These are phyloP conservation scores for Vishniacozyma victoriae DNA, from an alignment of 768 basidiomycete genomes.

Conservation along the genomic window DNA sequence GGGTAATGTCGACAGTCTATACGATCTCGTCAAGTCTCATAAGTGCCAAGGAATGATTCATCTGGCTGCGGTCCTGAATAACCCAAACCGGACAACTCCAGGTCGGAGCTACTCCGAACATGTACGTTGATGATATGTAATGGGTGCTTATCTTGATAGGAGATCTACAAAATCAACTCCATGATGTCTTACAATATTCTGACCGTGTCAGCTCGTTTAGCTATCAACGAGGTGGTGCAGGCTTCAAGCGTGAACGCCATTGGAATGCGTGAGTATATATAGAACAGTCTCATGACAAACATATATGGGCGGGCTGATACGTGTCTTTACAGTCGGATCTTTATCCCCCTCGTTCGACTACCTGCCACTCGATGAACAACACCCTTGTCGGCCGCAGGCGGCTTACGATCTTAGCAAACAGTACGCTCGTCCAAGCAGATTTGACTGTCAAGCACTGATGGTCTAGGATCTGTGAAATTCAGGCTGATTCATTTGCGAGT, in stretches of 20 bases:
- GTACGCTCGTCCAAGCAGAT: constrained; percentile 46
- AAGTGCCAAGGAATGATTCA: too few relatives aligned
- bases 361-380: constrained; percentile 38
- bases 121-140: not conserved
- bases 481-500: constrained; percentile 62
- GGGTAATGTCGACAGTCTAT: too few relatives aligned
- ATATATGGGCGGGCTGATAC: too few relatives aligned
- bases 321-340: too few relatives aligned
- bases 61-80: too few relatives aligned
- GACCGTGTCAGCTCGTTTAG: constrained; percentile 26
- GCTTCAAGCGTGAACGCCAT: constrained; percentile 40
- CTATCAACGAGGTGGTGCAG: constrained; percentile 31
- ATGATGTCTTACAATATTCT: constrained; percentile 36
- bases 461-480: constrained; percentile 60
- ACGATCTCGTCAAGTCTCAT: too few relatives aligned
- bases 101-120: too few relatives aligned
- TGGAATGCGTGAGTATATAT: constrained; percentile 29
- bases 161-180: constrained; percentile 33
- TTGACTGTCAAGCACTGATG: too few relatives aligned
- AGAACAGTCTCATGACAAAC: too few relatives aligned
- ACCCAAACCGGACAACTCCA: too few relatives aligned
- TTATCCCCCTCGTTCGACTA: constrained; percentile 34
- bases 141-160: constrained; percentile 5
- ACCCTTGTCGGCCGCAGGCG: constrained; percentile 28
- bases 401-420: constrained; percentile 29